Evolutionary conservation across 805 yeast genomes (phyloP).

Genomic region (Monosporozyma servazzii): DNA sequence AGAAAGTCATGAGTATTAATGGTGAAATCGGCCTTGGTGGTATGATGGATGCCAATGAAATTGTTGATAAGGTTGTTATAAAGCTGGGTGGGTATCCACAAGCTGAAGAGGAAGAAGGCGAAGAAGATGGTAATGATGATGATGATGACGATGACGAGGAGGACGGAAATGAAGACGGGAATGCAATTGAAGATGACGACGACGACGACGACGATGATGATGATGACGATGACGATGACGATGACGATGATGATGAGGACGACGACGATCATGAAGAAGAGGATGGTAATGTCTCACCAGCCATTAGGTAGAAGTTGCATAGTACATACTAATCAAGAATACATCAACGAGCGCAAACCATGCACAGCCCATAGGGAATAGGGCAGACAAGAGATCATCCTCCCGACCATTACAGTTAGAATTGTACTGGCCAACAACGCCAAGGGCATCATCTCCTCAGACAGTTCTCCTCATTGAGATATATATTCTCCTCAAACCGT

Average conservation of each 20-base stretch:
- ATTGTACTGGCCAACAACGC: too few relatives aligned
- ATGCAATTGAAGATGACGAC: conserved; percentile 36
- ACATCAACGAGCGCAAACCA: neutral
- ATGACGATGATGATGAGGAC: conserved; percentile 6
- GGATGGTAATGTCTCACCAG: neutral
- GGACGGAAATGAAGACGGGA: conserved; percentile 20
- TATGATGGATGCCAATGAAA: conserved; percentile 94
- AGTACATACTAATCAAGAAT: too few relatives aligned
- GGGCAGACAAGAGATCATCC: too few relatives aligned
- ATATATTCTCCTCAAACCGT: too few relatives aligned
- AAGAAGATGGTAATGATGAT: conserved; percentile 35
- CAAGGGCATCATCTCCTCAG: neutral
- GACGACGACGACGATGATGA: conserved; percentile 46
- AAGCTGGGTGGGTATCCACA: conserved; percentile 56
- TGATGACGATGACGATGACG: conserved; percentile 23
- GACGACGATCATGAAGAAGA: conserved; percentile 6
- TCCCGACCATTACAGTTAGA: too few relatives aligned
- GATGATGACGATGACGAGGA: conserved; percentile 30
- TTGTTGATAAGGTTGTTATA: conserved; percentile 72
- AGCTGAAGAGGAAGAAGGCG: conserved; percentile 40
- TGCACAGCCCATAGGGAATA: too few relatives aligned
- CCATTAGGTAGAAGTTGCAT: neutral
- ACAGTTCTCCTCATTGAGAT: neutral
- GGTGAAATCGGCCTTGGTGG: conserved; percentile 99
- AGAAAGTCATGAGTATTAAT: conserved; percentile 82